These are phyloP conservation scores for Trypanosoma melophagium DNA, from an alignment of 208 protist species.

Conservation along the genomic window DNA sequence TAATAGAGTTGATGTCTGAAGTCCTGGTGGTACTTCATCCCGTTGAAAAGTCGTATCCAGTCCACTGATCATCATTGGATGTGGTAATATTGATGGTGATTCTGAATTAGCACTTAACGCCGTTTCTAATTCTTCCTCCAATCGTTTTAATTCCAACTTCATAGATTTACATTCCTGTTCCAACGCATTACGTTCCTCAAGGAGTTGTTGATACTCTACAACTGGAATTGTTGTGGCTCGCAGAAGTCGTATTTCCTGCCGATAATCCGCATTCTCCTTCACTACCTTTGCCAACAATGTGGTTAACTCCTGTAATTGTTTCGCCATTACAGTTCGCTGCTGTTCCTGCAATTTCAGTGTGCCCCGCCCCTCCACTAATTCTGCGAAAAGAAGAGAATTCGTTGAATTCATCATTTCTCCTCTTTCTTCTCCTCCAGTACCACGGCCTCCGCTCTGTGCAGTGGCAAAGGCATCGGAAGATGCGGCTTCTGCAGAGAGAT, in stretches of 20 bases:
- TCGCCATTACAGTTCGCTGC: slow-evolving; percentile 35
- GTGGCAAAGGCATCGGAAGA: slow-evolving; percentile 24
- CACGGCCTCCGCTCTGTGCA: slow-evolving; percentile 20
- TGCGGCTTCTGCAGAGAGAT: not conserved
- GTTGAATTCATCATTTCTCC: slow-evolving; percentile 8
- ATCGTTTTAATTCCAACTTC: slow-evolving; percentile 36
- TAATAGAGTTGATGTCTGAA: not conserved
- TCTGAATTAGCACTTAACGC: slow-evolving; percentile 10
- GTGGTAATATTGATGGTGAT: too few relatives aligned
- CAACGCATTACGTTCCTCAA: slow-evolving; percentile 35
- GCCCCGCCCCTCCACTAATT: slow-evolving; percentile 21
- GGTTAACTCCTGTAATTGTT: slow-evolving; percentile 27
- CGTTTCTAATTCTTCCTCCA: slow-evolving; percentile 30
- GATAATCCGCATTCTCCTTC: slow-evolving; percentile 44
- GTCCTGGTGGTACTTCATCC: not conserved
- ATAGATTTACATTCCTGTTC: slow-evolving; percentile 33
- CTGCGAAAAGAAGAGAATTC: slow-evolving; percentile 32
- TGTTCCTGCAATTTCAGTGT: slow-evolving; percentile 35
- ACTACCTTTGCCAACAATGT: slow-evolving; percentile 34
- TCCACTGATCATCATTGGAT: slow-evolving; percentile 6
- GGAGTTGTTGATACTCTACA: slow-evolving; percentile 23
- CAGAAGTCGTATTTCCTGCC: slow-evolving; percentile 38
- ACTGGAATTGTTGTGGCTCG: slow-evolving; percentile 42
- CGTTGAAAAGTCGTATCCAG: slow-evolving; percentile 7
- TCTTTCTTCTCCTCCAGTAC: slow-evolving; percentile 4